Percentiles rank a stretch among this genome's conserved stretches.
These are phyloP conservation scores for Stachybotrys chlorohalonatus DNA, from an alignment of 2,329 filamentous ascomycete species.

Conservation along the genomic window DNA sequence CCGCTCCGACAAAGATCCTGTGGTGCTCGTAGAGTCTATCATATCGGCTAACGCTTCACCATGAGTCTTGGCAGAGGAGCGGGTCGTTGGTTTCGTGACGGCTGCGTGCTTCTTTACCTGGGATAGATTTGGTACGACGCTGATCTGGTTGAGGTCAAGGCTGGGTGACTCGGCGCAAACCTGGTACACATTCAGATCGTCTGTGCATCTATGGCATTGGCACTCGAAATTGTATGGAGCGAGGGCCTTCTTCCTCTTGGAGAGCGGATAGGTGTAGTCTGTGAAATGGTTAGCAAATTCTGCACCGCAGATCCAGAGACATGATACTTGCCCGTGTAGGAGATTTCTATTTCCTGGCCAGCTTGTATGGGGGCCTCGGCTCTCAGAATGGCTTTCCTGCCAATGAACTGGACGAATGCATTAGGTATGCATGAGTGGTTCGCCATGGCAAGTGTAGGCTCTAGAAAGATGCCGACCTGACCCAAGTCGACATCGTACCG, in stretches of 20 bases:
- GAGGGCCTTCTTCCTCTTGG: slow-evolving; percentile 32
- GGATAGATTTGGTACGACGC: slow-evolving; percentile 31
- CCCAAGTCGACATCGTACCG: slow-evolving; percentile 42
- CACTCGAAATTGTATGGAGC: slow-evolving; percentile 44
- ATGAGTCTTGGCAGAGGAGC: slow-evolving; percentile 7
- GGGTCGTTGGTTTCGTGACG: slow-evolving; percentile 7
- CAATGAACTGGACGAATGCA: slow-evolving; percentile 46
- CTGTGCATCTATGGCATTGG: slow-evolving; percentile 36
- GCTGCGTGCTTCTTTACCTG: slow-evolving; percentile 18
- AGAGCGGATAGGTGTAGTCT: slow-evolving; percentile 40
- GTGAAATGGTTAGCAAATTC: neutral
- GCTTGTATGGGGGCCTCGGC: slow-evolving; percentile 38
- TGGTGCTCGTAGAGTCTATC: slow-evolving; percentile 3
- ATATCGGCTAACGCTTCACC: slow-evolving; percentile 18
- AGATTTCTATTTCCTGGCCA: slow-evolving; percentile 51
- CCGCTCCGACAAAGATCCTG: neutral
- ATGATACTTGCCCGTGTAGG: slow-evolving; percentile 44
- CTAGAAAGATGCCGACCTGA: slow-evolving; percentile 45
- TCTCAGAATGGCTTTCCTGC: slow-evolving; percentile 39
- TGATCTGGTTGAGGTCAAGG: slow-evolving; percentile 33
- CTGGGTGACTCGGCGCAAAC: slow-evolving; percentile 32
- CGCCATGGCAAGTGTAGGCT: slow-evolving; percentile 46
- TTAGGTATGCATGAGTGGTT: slow-evolving; percentile 57
- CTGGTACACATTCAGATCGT: slow-evolving; percentile 45
- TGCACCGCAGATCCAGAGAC: neutral